Base-by-base conservation (phyloP, 148 eudicot species). In the Arctostaphylos glauca region DNA sequence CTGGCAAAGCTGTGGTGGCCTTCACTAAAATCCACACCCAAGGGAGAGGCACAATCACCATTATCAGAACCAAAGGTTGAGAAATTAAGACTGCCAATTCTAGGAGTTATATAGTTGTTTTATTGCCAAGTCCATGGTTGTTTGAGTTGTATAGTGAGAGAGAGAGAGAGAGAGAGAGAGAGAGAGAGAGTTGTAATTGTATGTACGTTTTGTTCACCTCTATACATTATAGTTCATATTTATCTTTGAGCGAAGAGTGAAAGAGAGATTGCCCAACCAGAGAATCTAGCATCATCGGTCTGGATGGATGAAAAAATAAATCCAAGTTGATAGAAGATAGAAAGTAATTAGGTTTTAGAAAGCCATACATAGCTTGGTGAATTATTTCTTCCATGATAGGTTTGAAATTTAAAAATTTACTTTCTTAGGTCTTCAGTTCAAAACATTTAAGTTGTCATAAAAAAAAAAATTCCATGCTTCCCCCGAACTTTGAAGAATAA, bases 41-140 rank as follows among this genome's bases (percentile, higher is more conserved):
- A 76, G 96, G 92, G n/a, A 92, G 92, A 78, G 97, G 97, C 52
- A 92, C 95, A 4, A 91, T 93, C 82, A 93, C 95, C 16, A 92
- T 93, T 81, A 90, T 93, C 66, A 89, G 97, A 80, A 93, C 97
- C 47, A 89, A 83, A 76, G 93, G 91, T 54, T 93, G 48, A 52
- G 55, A 80, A 79, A 68, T 62, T 23, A 0, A 62, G 23, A 10
- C 10, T 21, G 12, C n/a, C 23, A 21, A 16, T 58, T 2, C 62
- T 59, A 18, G 64, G 68, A 64, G 23, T 23, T 23, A 2, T 2
- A 6, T 64, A 64, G 23, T 23, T 41, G 38, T 23, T 64, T 66
- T 14, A 15, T 64, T 59, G 81, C 41, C 14, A 80, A 48, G 78
- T 48, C 25, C 73, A 6, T 7, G 81, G 58, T 62, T 64, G 81